phyloP scores from a whole-genome alignment of 257 asterid genomes.

The Scutellaria barbata region DNA sequence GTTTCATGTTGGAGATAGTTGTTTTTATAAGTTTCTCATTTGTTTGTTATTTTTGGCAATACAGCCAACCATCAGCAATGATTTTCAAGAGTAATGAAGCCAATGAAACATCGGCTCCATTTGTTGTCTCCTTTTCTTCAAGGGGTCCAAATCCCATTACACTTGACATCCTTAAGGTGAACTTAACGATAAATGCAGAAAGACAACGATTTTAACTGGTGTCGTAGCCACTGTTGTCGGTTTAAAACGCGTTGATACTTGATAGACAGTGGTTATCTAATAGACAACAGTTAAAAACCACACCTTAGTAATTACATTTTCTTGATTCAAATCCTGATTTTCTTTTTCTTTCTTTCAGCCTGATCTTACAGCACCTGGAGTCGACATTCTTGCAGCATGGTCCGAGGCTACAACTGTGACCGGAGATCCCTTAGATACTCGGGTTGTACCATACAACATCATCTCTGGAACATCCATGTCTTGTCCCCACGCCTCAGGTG shows the following conservation, averaged over 20 bases:
- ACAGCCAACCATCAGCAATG: conserved; percentile 51
- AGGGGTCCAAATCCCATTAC: conserved; percentile 67
- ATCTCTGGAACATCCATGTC: conserved; percentile 71
- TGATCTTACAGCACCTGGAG: conserved; percentile 71
- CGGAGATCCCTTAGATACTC: conserved; percentile 42
- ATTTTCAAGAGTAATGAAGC: conserved; percentile 45
- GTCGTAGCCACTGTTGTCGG: too few species aligned
- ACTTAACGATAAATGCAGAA: background rate
- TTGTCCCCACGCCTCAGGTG: conserved; percentile 72
- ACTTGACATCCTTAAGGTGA: conserved; percentile 59
- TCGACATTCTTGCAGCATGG: conserved; percentile 78
- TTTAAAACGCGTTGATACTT: too few species aligned
- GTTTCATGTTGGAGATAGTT: too few species aligned
- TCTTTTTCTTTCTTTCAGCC: conserved; percentile 45
- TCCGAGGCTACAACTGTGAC: conserved; percentile 49
- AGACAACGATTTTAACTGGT: too few species aligned
- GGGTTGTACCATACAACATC: conserved; percentile 55
- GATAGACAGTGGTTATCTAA: too few species aligned
- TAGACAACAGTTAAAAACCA: too few species aligned
- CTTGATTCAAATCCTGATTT: background rate
- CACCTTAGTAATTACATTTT: too few species aligned
- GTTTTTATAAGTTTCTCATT: background rate
- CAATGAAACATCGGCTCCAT: conserved; percentile 49
- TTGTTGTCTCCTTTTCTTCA: conserved; percentile 61
- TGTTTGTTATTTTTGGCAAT: background rate